A percentile compares a stretch with the other conserved stretches of the same genome.
These are phyloP conservation scores for Vitellaria paradoxa DNA, from an alignment of 179 eudicot genomes.

Conservation along the genomic window DNA sequence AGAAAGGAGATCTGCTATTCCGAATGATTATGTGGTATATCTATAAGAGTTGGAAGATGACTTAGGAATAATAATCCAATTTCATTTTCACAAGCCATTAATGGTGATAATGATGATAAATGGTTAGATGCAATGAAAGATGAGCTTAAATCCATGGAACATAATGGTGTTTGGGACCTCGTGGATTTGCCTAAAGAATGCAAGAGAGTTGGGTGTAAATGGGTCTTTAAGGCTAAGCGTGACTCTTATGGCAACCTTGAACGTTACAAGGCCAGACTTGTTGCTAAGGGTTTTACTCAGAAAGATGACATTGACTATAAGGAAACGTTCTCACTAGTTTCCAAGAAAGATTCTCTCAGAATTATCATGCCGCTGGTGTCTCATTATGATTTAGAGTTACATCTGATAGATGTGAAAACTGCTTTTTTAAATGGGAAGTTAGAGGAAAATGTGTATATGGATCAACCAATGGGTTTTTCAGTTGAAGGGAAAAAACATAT, in stretches of 20 bases:
- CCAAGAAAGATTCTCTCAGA: background rate
- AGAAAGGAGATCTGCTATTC: constrained; percentile 5
- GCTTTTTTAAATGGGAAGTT: background rate
- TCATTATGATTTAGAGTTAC: constrained; percentile 8
- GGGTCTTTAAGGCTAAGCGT: background rate
- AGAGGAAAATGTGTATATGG: no score
- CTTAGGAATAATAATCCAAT: background rate
- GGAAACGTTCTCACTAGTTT: background rate
- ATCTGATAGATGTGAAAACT: background rate
- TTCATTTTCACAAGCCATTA: background rate
- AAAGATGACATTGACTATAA: no score
- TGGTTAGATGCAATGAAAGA: background rate
- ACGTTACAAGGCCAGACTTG: background rate
- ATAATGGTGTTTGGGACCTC: background rate
- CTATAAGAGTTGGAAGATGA: background rate
- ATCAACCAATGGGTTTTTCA: background rate
- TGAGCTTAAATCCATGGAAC: background rate
- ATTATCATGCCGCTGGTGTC: background rate
- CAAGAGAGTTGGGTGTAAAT: background rate
- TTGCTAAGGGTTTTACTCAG: no score
- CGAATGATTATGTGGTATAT: constrained; percentile 11
- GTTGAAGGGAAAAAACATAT: background rate
- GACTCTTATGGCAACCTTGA: background rate
- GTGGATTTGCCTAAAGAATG: background rate
- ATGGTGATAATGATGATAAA: background rate